A percentile compares a stretch with the other conserved stretches of the same genome.
These are phyloP conservation scores for Aegle marmelos DNA, from an alignment of 345 rosid species.

Conservation along the genomic window DNA sequence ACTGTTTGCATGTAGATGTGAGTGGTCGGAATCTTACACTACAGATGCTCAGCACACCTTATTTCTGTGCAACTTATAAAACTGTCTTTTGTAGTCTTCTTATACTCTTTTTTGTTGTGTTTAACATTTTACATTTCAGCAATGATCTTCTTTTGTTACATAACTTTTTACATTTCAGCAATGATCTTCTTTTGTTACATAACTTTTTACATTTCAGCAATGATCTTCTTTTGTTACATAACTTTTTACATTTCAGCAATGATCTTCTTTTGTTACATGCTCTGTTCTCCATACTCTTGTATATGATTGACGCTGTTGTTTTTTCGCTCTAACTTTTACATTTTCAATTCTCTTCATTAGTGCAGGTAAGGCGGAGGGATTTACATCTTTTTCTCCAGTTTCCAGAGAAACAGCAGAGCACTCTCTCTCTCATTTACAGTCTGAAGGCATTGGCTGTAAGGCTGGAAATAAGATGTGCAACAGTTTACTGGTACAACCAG, in stretches of 20 bases:
- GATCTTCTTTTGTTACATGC: not conserved
- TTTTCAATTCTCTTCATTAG: constrained; percentile 3
- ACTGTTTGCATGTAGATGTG: not conserved
- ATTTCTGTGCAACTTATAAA: not conserved
- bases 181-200: not conserved
- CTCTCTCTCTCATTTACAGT: constrained; percentile 25
- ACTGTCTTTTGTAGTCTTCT: not conserved
- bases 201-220: not conserved
- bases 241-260: not conserved
- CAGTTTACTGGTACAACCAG: constrained; percentile 37
- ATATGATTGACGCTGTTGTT: not conserved
- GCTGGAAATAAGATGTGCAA: constrained; percentile 67
- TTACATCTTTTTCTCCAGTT: constrained; percentile 7
- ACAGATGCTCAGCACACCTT: not conserved
- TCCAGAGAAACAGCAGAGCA: constrained; percentile 37
- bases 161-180: not conserved
- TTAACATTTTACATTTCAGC: not conserved
- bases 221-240: not conserved
- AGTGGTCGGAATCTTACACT: not conserved
- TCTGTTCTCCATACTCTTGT: not conserved
- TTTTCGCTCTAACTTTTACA: not conserved
- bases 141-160: not conserved
- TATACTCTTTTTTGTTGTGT: not conserved
- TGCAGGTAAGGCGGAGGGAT: constrained; percentile 29
- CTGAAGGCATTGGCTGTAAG: constrained; percentile 48